Evolutionary conservation across 192 early-diverging fungal genomes (phyloP), one percentile per base, ranked within the genome.

Genomic region (Podila verticillata): DNA sequence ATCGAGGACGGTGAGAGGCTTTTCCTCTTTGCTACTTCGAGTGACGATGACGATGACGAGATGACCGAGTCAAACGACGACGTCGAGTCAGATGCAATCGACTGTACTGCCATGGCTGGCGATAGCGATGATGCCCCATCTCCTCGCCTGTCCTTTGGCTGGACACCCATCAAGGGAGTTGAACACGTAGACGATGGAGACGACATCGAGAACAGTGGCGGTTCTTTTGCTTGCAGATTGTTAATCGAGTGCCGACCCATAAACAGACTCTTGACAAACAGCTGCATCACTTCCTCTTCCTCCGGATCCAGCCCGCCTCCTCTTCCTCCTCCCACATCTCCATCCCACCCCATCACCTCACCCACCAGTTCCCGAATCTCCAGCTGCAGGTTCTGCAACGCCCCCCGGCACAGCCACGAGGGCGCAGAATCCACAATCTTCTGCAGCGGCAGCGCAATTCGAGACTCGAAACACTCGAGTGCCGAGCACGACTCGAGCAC

Each of bases 271-370:
- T 57, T 69, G 19, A 77, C 56, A 68, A 77, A 70, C 74, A 77
- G 69, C 31, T 69, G 67, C 67, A 77, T 69, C 28, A 77, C 74
- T 20, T 58, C 66, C 26, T 75, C 73, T 58, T 75, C 74, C 26
- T 77, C 74, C n/a, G 44, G 28, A 32, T 77, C 74, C 15, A 77
- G 12, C 1, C 61, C 67, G 19, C 48, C 63, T 19, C 57, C 32
- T 5, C 57, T 2, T 10, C 17, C 39, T 44, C 17, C 39, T 44
- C 39, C n/a, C n/a, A n/a, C n/a, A n/a, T n/a, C n/a, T n/a, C n/a
- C n/a, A n/a, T n/a, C n/a, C n/a, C n/a, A n/a, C n/a, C n/a, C n/a
- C n/a, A n/a, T 44, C 39, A 10, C 39, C 12, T 44, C 39, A 44
- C 39, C 74, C 8, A 68, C 60, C 19, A 77, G 35, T 24, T 77